Base-by-base conservation (phyloP, 768 basidiomycete species). In the Dacryopinax spathularia region DNA sequence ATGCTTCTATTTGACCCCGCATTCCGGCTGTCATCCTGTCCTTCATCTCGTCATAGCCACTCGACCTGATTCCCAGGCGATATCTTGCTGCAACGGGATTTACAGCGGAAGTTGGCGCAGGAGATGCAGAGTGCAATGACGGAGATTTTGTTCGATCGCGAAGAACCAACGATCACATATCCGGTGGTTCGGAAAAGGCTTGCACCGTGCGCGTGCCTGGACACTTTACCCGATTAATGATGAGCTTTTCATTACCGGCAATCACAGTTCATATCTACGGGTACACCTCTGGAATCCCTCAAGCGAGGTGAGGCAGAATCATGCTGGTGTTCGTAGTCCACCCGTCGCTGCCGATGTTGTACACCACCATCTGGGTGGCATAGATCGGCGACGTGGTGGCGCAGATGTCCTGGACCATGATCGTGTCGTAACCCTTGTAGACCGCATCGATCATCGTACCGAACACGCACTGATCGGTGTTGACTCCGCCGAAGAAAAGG, bases 311-410 rank as follows among this genome's bases (percentile, higher is more conserved):
- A 10, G 48, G 48, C 25, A 56, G 10, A 18, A 56, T 29, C 48
- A 56, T 56, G 48, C 13, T 56, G 29, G 13, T 56, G 48, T 56
- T 56, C 5, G 48, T 56, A 29, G 48, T 56, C 48, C 48, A 56
- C 5, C 48, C 48, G 29, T 56, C 48, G 20, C 48, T 20, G 25
- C 72, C 75, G 34, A 78, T 73, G 68, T 86, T 86, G 66, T 83
- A 76, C 18, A 82, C 71, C 7, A 86, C 76, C 65, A 80, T 86
- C 65, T 81, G 80, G 60, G 80, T 74, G 3, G 78, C 84, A 33
- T 82, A 82, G 6, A 74, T 69, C 1, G 84, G 83, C 9, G 82
- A 83, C 2, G 82, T 82, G 3, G 86, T 86, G n/a, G 81, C 85
- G n/a, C 79, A 81, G 61, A 77, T 77, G 29, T 56, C 48, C 29